Base-by-base conservation (phyloP, 176 grass and related monocot species). In the Ananas comosus region DNA sequence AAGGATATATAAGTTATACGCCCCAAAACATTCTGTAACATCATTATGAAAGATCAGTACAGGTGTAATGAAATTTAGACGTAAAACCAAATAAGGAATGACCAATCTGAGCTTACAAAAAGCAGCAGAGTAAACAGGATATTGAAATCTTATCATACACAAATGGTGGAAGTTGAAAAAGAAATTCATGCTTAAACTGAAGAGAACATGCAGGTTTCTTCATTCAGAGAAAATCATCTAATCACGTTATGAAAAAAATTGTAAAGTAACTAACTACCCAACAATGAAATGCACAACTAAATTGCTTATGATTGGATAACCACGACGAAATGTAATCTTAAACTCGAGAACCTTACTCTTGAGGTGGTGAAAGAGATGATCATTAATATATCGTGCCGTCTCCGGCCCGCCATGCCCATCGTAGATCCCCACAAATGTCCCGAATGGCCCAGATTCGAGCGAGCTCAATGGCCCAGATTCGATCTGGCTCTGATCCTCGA, bases 371-470 rank as follows among this genome's bases (percentile, higher is more conserved):
- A 91, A 96, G 17, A 96, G 85, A 74, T 91, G 79, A 59, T 96
- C 86, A 2, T 96, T 96, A 72, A 96, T 77, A 65, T 78, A 96
- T 63, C 88, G 81, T 53, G 92, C 85, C 16, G 92, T 91, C 81
- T 96, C 92, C 13, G 92, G 92, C 48, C 92, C 92, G 77, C 92
- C 92, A 29, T 96, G 92, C 12, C 92, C 92, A 78, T 96, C 92
- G 23, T 96, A 96, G 64, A 96, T 76, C 23, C 92, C 92, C 2
- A 96, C 29, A 8, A 96, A 96, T n/a, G 92, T 96, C 48, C 92
- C 92, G 11, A 70, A 89, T 1, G 88, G 88, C 2, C 88, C 92
- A 50, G 86, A 80, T 42, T 96, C 92, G 18, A 86, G 63, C 70
- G 81, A 87, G 71, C 88, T 89, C 63, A 96, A 49, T 17, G 69